phyloP scores from a whole-genome alignment of 345 rosid genomes.

The Populus nigra region DNA sequence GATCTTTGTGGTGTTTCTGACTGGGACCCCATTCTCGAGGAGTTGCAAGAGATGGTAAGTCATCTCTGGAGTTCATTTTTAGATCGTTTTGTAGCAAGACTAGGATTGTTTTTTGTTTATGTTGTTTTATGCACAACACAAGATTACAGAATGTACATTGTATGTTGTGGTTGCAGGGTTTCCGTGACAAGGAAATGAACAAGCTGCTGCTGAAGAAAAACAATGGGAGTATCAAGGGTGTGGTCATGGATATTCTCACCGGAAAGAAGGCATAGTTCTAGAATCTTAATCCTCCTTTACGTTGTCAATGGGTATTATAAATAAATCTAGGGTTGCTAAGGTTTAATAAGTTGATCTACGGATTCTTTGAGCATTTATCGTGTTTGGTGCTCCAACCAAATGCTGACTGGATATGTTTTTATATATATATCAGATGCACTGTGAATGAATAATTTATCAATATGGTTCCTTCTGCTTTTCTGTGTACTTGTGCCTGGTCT shows the following conservation, averaged over 20 bases:
- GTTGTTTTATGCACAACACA: background rate
- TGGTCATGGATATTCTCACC: slow-evolving; percentile 84
- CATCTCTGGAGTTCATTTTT: background rate
- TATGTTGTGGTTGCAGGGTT: slow-evolving; percentile 56
- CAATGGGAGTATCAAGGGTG: slow-evolving; percentile 85
- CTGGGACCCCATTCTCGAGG: slow-evolving; percentile 88
- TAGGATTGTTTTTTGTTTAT: too few species aligned
- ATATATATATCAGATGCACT: background rate
- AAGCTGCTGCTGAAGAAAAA: slow-evolving; percentile 88
- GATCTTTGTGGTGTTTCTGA: slow-evolving; percentile 73
- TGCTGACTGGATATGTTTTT: background rate
- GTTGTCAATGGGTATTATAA: background rate
- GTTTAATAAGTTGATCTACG: background rate
- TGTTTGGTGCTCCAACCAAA: background rate
- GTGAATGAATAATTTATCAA: background rate
- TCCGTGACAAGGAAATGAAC: slow-evolving; percentile 66
- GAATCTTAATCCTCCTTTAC: background rate
- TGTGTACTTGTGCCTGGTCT: too few species aligned
- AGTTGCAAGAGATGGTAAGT: slow-evolving; percentile 84
- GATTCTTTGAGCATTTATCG: background rate
- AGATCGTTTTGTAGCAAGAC: background rate
- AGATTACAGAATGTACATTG: background rate
- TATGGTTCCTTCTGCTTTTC: too few species aligned
- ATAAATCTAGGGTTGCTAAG: slow-evolving; percentile 3
- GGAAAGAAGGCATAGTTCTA: slow-evolving; percentile 53